Evolutionary conservation across 768 basidiomycete genomes (phyloP).

Genomic region (Leccinum arenicola): DNA sequence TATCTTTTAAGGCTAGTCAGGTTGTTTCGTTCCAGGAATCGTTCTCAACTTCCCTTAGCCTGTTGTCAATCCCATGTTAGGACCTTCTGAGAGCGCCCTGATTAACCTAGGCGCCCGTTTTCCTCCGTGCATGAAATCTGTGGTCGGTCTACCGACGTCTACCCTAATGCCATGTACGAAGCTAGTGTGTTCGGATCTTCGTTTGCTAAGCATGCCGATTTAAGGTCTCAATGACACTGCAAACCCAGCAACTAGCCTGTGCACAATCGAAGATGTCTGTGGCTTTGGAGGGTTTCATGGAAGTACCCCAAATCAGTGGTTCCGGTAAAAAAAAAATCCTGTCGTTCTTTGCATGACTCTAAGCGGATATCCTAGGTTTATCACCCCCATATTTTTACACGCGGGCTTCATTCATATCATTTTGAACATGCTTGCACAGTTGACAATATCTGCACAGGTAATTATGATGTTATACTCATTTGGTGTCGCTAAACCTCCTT

Average conservation of each 20-base stretch:
- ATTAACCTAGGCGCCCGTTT: slow-evolving; percentile 91
- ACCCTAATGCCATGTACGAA: slow-evolving; percentile 58
- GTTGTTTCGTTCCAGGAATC: background rate
- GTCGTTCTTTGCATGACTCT: slow-evolving; percentile 47
- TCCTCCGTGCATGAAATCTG: slow-evolving; percentile 86
- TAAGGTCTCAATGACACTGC: slow-evolving; percentile 81
- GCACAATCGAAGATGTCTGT: slow-evolving; percentile 80
- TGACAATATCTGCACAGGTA: slow-evolving; percentile 77
- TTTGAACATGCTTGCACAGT: slow-evolving; percentile 88
- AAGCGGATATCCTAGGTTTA: slow-evolving; percentile 52
- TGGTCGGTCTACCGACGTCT: slow-evolving; percentile 52
- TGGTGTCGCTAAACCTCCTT: slow-evolving; percentile 3
- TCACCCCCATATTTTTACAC: slow-evolving; percentile 87
- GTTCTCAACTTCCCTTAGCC: slow-evolving; percentile 45
- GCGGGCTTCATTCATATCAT: slow-evolving; percentile 93
- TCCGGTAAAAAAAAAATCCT: slow-evolving; percentile 34
- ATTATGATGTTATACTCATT: background rate
- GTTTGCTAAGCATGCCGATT: slow-evolving; percentile 4
- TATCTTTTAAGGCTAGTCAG: slow-evolving; percentile 73
- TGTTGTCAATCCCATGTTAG: slow-evolving; percentile 85
- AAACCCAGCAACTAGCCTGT: slow-evolving; percentile 67
- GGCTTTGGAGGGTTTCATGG: slow-evolving; percentile 75
- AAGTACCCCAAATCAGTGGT: slow-evolving; percentile 52
- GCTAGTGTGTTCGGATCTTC: slow-evolving; percentile 4
- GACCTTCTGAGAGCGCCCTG: slow-evolving; percentile 80